Base-by-base conservation (phyloP, 2,329 filamentous ascomycete genomes). In the Aureobasidium sp. region DNA sequence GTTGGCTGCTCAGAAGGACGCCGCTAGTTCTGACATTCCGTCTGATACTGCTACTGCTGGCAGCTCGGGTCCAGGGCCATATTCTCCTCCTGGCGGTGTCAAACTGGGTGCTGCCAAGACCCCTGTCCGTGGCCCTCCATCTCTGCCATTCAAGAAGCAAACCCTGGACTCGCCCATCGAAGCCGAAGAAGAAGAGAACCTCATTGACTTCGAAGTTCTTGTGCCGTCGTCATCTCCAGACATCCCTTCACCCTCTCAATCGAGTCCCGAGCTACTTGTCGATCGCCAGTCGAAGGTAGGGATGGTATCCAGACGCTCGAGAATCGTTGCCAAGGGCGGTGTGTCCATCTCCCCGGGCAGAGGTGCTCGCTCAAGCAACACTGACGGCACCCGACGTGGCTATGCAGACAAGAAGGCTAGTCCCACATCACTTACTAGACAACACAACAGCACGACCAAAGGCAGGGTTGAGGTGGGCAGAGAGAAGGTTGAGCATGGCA, bases 121-220 rank as follows among this genome's bases (percentile, higher is more conserved):
- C 20, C 49, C 59, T 20, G 29, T 58, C 3, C 42, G 55, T 22
- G 55, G 55, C 1, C 55, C 55, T 27, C 22, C 41, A 29, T 36
- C n/a, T 31, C 22, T 58, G 1, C 15, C 55, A 15, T n/a, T 39
- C 5, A 53, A 41, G 17, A 64, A 63, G 27, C 15, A 52, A n/a
- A 66, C 66, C 51, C 65, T 68, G 45, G 44, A 62, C 11, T 67
- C 67, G 3, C 60, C 51, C 20, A 62, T 64, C 4, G 59, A 52
- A 48, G 45, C 9, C 15, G 45, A n/a, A 29, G 45, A 9, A 2
- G 45, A 29, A 51, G 67, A 63, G 60, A 66, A 70, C 51, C 68
- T 70, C 45, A 70, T 70, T 67, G 65, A 68, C 58, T 68, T 70
- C 62, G 61, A 65, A 27, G 61, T 63, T 17, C 64, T 67, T 31